phyloP scores from a whole-genome alignment of 208 protist genomes.

The Trypanosomatidae sp. region DNA sequence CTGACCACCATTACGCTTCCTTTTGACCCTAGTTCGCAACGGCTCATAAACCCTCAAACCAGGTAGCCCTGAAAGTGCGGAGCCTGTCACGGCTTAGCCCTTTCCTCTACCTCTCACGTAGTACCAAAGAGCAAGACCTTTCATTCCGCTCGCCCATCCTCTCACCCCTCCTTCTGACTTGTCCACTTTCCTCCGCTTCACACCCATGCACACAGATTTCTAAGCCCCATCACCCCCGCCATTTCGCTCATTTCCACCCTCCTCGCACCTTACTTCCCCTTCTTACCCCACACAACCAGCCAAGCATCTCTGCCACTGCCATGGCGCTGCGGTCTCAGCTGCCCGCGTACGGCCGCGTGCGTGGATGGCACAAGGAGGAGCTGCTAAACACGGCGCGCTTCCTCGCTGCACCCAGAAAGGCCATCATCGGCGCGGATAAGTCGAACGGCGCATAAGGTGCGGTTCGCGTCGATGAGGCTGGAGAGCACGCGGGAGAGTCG shows the following conservation, averaged over 20 bases:
- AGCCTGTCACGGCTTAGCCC: neutral
- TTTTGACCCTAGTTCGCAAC: neutral
- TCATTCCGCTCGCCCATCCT: neutral
- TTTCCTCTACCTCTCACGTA: neutral
- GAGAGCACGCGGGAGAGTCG: slow-evolving; percentile 92
- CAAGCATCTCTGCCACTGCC: slow-evolving; percentile 22
- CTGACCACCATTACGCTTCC: neutral
- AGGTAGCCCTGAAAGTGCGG: neutral
- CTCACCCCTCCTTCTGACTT: no score
- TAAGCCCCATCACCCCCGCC: neutral
- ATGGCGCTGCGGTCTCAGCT: slow-evolving; percentile 40
- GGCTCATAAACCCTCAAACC: neutral
- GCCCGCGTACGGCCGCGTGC: slow-evolving; percentile 31
- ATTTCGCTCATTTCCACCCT: slow-evolving; percentile 1
- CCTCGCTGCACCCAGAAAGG: slow-evolving; percentile 78
- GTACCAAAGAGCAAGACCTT: neutral
- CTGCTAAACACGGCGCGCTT: slow-evolving; percentile 31
- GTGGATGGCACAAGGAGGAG: slow-evolving; percentile 35
- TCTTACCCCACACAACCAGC: neutral
- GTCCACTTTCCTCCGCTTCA: neutral
- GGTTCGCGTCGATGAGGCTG: slow-evolving; percentile 86
- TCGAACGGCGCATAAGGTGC: slow-evolving; percentile 85
- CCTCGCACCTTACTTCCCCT: neutral
- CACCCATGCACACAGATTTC: neutral
- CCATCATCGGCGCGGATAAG: slow-evolving; percentile 95